Evolutionary conservation across 192 early-diverging fungal genomes (phyloP).

Genomic region (Dispira parvispora): DNA sequence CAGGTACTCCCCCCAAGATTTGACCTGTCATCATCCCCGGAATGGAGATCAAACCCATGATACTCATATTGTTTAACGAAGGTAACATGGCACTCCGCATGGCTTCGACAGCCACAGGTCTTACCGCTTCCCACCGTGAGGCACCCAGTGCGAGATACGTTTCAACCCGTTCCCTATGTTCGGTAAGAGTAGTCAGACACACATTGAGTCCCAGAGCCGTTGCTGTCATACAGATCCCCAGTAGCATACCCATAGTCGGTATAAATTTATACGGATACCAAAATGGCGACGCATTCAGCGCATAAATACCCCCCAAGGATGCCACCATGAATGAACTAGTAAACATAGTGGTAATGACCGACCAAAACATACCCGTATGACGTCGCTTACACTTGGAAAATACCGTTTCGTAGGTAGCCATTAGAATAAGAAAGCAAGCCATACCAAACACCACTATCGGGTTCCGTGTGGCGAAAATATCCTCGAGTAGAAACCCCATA

Average conservation of each 20-base stretch:
- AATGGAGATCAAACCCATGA: constrained; percentile 74
- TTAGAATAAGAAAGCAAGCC: constrained; percentile 33
- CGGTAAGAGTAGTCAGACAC: constrained; percentile 42
- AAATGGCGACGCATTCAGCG: constrained; percentile 51
- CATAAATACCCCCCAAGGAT: constrained; percentile 25
- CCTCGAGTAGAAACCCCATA: constrained; percentile 48
- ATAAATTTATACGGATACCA: constrained; percentile 61
- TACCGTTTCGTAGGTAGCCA: constrained; percentile 49
- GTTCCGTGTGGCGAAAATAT: constrained; percentile 45
- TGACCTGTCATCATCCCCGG: constrained; percentile 83
- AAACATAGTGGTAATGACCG: constrained; percentile 27
- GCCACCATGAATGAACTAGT: constrained; percentile 14
- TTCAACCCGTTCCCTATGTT: constrained; percentile 31
- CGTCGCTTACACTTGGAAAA: constrained; percentile 52
- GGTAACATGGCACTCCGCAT: constrained; percentile 62
- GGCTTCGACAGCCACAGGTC: constrained; percentile 53
- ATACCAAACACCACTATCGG: constrained; percentile 40
- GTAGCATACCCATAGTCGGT: constrained; percentile 79
- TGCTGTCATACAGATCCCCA: constrained; percentile 65
- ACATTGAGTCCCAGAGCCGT: constrained; percentile 44
- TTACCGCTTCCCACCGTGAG: constrained; percentile 60
- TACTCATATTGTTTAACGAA: constrained; percentile 59
- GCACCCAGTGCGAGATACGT: constrained; percentile 56
- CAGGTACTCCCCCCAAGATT: constrained; percentile 64
- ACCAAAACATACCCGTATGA: constrained; percentile 52